Evolutionary conservation across 2,329 filamentous ascomycete genomes (phyloP).

Genomic region (Herpotrichia juniperi): DNA sequence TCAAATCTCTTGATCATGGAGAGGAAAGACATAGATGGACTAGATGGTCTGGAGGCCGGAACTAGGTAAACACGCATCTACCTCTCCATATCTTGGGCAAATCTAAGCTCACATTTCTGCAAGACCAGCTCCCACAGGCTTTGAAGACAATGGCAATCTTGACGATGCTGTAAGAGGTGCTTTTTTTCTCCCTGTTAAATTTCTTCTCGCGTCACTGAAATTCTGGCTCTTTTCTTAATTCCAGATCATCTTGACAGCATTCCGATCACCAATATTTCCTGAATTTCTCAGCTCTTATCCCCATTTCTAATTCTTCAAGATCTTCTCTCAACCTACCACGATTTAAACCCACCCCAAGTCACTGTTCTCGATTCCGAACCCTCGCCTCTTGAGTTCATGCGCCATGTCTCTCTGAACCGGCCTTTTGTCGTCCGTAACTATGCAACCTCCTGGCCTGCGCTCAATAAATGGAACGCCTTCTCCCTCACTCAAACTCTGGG

Average conservation of each 20-base stretch:
- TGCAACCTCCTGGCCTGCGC: constrained; percentile 68
- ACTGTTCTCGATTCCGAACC: constrained; percentile 69
- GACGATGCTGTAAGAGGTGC: constrained; percentile 47
- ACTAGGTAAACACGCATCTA: constrained; percentile 19
- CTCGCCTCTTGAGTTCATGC: constrained; percentile 79
- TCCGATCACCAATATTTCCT: constrained; percentile 4
- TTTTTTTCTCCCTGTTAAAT: not conserved
- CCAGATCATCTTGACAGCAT: constrained; percentile 4
- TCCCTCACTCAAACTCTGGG: constrained; percentile 64
- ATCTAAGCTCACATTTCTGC: constrained; percentile 6
- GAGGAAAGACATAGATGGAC: constrained; percentile 24
- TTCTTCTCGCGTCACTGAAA: not conserved
- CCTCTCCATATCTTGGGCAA: not conserved
- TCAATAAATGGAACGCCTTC: constrained; percentile 64
- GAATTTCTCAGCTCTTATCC: not conserved
- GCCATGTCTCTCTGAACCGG: constrained; percentile 73
- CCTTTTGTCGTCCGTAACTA: constrained; percentile 74
- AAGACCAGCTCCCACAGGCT: constrained; percentile 39
- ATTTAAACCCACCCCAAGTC: constrained; percentile 68
- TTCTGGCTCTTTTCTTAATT: not conserved
- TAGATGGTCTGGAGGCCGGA: constrained; percentile 18
- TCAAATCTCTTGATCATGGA: constrained; percentile 10
- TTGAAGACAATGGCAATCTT: constrained; percentile 26
- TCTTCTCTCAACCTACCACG: constrained; percentile 73
- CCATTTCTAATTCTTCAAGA: constrained; percentile 17